These are phyloP conservation scores for Plasmodium coatneyi DNA, from an alignment of 169 alveolate genomes.

Conservation along the genomic window DNA sequence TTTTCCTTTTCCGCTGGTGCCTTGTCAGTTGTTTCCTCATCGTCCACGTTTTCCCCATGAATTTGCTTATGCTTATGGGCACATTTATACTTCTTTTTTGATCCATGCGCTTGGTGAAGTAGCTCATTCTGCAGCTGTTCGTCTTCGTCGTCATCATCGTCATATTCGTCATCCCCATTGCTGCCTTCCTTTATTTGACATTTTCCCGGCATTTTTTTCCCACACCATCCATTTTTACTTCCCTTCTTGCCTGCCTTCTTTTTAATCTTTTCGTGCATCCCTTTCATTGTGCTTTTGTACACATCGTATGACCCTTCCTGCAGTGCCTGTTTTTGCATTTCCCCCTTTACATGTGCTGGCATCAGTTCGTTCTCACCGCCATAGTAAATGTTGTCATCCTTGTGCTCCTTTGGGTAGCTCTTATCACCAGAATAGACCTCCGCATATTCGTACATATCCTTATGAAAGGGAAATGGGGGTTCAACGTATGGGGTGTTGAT, in stretches of 20 bases:
- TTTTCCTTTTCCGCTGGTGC: neutral
- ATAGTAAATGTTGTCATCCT: neutral
- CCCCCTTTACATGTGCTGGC: neutral
- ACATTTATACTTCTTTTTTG: neutral
- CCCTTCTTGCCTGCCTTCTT: neutral
- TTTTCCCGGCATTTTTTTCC: neutral
- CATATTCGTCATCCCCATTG: neutral
- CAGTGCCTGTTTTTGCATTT: neutral
- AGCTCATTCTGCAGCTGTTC: neutral
- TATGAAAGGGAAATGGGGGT: neutral
- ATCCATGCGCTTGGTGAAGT: neutral
- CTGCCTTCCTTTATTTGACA: neutral
- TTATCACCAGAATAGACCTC: neutral
- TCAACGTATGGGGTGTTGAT: conserved; percentile 1
- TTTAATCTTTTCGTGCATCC: neutral
- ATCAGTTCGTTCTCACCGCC: neutral
- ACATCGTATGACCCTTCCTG: neutral
- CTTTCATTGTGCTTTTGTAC: neutral
- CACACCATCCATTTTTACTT: neutral
- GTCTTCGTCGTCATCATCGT: neutral
- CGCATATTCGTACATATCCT: neutral
- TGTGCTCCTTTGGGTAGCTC: too few species aligned
- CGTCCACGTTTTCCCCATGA: neutral
- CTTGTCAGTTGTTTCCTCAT: neutral
- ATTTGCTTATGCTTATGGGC: neutral